Evolutionary conservation across 306 rosid species (phyloP).

Genomic region (Bauhinia variegata): DNA sequence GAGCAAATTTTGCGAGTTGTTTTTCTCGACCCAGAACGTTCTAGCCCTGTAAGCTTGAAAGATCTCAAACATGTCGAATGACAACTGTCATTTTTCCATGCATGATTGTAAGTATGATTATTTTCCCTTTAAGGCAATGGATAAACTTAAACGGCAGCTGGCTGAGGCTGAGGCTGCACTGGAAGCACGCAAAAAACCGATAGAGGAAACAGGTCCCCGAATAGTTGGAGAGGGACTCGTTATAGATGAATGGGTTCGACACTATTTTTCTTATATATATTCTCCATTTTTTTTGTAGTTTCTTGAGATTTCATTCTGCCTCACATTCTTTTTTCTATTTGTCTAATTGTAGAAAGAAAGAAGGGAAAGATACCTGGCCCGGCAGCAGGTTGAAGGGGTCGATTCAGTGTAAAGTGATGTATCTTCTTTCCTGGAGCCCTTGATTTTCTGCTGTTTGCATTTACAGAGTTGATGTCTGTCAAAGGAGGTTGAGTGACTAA

Average conservation of each 20-base stretch:
- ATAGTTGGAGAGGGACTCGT: conserved; percentile 87
- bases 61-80: not conserved
- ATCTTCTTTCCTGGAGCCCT: too few species aligned
- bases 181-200: conserved; percentile 77
- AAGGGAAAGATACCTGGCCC: conserved; percentile 90
- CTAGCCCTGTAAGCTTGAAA: conserved; percentile 64
- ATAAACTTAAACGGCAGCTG: conserved; percentile 75
- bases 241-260: conserved; percentile 95
- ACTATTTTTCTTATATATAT: conserved; percentile 1
- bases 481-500: conserved; percentile 39
- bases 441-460: conserved; percentile 37
- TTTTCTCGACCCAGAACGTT: conserved; percentile 79
- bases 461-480: conserved; percentile 32
- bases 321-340: not conserved
- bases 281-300: not conserved
- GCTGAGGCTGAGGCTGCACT: conserved; percentile 90
- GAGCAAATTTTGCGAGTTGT: conserved; percentile 89
- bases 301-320: conserved; percentile 21
- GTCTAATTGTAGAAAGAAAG: conserved; percentile 79
- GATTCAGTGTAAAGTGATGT: conserved; percentile 60
- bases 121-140: conserved; percentile 66
- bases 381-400: conserved; percentile 85
- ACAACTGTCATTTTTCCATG: not conserved
- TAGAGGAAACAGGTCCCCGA: conserved; percentile 74
- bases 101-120: not conserved